Conservation (phyloP, 495 filamentous ascomycete genomes). For the Physcia stellaris region DNA sequence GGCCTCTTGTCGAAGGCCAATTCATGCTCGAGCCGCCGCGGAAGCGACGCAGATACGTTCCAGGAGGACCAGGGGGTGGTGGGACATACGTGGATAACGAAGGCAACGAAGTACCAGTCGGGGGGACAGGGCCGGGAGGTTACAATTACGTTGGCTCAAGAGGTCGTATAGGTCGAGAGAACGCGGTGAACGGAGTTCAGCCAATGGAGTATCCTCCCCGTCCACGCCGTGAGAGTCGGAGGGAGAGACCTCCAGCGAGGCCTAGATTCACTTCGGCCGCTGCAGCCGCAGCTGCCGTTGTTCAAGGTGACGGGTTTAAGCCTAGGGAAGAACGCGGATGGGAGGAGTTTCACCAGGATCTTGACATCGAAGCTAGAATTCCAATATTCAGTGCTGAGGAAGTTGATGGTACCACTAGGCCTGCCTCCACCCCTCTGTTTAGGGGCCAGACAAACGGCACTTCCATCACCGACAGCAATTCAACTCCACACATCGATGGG, state of each 20-base stretch:
- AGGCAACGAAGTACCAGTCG: constrained; percentile 36
- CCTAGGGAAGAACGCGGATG: constrained; percentile 90
- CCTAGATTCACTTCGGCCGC: constrained; percentile 60
- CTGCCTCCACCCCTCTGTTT: constrained; percentile 8
- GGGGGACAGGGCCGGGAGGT: constrained; percentile 30
- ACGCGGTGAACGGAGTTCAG: constrained; percentile 22
- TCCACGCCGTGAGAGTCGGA: constrained; percentile 17
- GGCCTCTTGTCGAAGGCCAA: constrained; percentile 28
- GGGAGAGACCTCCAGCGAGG: constrained; percentile 15
- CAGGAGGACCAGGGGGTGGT: constrained; percentile 68
- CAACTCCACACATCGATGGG: background rate
- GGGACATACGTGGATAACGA: constrained; percentile 60
- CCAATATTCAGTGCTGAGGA: constrained; percentile 69
- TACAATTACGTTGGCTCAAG: constrained; percentile 30
- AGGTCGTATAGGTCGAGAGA: constrained; percentile 26
- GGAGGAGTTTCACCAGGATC: constrained; percentile 91
- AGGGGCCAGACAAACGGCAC: background rate
- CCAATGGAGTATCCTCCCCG: constrained; percentile 30
- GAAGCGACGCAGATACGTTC: constrained; percentile 52
- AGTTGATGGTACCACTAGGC: constrained; percentile 47
- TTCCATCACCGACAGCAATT: background rate
- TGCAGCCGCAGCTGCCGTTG: constrained; percentile 68
- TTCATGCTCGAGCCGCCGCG: constrained; percentile 20
- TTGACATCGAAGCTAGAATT: constrained; percentile 72
- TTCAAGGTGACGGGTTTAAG: constrained; percentile 89